A percentile compares a stretch with the other conserved stretches of the same genome.
These are phyloP conservation scores for Phytophthora pisi DNA, from an alignment of 352 stramenopile genomes.

Conservation along the genomic window DNA sequence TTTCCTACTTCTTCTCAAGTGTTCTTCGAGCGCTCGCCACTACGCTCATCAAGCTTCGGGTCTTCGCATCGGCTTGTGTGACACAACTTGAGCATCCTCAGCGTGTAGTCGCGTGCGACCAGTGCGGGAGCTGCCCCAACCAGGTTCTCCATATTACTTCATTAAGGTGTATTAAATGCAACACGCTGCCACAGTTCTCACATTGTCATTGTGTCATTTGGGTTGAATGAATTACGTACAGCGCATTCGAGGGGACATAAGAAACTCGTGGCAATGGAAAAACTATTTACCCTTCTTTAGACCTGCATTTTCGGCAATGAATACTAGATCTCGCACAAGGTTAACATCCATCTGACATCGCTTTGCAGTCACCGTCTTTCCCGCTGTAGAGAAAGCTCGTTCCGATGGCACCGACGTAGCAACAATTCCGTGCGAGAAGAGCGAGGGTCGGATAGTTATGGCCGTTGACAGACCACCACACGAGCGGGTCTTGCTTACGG, in stretches of 20 bases:
- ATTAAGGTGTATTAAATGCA: neutral
- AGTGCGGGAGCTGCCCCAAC: neutral
- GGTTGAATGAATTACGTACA: neutral
- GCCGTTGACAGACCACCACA: neutral
- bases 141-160: neutral
- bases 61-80: too few relatives aligned
- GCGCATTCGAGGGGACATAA: neutral
- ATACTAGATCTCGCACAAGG: neutral
- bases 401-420: neutral
- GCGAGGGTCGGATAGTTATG: neutral
- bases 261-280: neutral
- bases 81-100: neutral
- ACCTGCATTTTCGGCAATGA: neutral
- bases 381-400: neutral
- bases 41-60: too few relatives aligned
- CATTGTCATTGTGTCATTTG: neutral
- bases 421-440: neutral
- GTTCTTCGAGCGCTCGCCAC: too few relatives aligned
- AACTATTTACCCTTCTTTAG: neutral
- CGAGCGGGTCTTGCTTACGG: neutral
- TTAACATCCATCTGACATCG: neutral
- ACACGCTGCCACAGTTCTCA: neutral
- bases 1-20: too few relatives aligned
- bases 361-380: neutral
- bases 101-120: neutral